Evolutionary conservation across 305 asterid genomes (phyloP).

Genomic region (Coffea humblotiana): DNA sequence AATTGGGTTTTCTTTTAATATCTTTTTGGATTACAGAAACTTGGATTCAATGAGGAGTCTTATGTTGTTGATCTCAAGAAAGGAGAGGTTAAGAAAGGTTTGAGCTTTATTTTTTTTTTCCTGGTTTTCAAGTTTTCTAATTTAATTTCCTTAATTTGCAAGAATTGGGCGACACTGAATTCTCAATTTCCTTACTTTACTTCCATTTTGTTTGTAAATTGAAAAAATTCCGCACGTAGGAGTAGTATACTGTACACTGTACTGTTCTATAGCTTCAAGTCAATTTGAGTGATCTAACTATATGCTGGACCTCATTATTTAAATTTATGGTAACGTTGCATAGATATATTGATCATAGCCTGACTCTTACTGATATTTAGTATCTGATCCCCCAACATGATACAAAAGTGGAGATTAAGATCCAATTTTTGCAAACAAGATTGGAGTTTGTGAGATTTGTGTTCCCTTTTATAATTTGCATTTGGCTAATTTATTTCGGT

Average conservation of each 20-base stretch:
- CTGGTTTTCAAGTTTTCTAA: background rate
- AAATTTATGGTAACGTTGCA: background rate
- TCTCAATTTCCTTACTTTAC: background rate
- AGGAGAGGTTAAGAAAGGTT: conserved; percentile 92
- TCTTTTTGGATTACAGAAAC: conserved; percentile 51
- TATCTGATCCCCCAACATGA: background rate
- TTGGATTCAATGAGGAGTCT: conserved; percentile 81
- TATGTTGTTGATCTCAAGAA: conserved; percentile 92
- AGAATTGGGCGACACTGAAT: no score
- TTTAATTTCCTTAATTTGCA: background rate
- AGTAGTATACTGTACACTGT: background rate
- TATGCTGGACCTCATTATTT: background rate
- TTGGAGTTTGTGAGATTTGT: background rate
- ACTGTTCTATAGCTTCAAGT: background rate
- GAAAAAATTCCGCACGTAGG: background rate
- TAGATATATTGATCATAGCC: background rate
- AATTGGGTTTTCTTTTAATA: background rate
- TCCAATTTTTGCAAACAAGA: background rate
- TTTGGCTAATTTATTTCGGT: no score
- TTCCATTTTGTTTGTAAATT: background rate
- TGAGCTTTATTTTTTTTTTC: conserved; percentile 13
- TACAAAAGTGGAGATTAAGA: background rate
- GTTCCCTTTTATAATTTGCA: background rate
- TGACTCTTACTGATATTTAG: background rate
- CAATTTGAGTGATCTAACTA: background rate